These are phyloP conservation scores for Umbellularia californica DNA, from an alignment of 164 flowering plant genomes.

Conservation along the genomic window DNA sequence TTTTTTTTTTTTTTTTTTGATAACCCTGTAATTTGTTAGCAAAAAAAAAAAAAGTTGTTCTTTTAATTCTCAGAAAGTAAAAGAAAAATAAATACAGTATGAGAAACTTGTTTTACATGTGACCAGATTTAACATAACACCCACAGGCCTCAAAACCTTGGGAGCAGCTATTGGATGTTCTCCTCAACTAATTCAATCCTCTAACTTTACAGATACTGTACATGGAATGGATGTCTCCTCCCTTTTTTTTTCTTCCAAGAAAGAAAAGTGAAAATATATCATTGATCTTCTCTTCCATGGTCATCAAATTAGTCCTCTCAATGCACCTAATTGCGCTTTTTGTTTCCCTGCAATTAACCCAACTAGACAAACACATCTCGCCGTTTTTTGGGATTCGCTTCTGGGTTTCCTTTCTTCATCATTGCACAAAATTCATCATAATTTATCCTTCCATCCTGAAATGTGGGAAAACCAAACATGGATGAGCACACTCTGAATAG, in stretches of 20 bases:
- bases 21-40: too few relatives aligned
- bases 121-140: not conserved
- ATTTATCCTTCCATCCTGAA: slow-evolving; percentile 78
- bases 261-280: too few relatives aligned
- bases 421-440: slow-evolving; percentile 84
- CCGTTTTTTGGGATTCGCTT: slow-evolving; percentile 57
- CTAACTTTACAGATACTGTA: not conserved
- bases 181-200: not conserved
- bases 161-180: not conserved
- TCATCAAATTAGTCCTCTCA: not conserved
- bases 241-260: too few relatives aligned
- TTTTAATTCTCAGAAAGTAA: too few relatives aligned
- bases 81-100: too few relatives aligned
- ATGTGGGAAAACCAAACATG: not conserved
- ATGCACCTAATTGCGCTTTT: not conserved
- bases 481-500: not conserved
- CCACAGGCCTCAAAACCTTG: not conserved
- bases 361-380: slow-evolving; percentile 37
- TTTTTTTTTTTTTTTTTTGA: too few relatives aligned
- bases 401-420: slow-evolving; percentile 93
- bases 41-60: too few relatives aligned
- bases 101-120: too few relatives aligned
- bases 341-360: not conserved
- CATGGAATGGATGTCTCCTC: not conserved
- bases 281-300: not conserved